Evolutionary conservation across 2,329 filamentous ascomycete genomes (phyloP).

Genomic region (Chrysoporthe austroafricana): DNA sequence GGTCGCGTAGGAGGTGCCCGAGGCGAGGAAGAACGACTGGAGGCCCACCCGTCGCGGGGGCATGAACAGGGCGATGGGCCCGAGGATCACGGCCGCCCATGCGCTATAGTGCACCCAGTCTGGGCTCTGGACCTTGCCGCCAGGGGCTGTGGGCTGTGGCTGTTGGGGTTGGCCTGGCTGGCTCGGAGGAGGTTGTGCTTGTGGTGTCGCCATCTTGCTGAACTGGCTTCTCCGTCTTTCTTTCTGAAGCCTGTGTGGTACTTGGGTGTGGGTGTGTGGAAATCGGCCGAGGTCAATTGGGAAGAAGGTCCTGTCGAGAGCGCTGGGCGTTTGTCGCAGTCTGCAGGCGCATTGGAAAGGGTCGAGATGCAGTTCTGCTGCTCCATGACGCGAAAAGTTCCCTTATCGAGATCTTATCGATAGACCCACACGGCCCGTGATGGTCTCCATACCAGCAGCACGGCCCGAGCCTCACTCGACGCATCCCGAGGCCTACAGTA

Average conservation of each 20-base stretch:
- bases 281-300: not conserved
- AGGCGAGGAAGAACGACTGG: conserved; percentile 54
- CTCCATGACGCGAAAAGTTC: conserved; percentile 13
- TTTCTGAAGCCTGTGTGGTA: not conserved
- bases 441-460: not conserved
- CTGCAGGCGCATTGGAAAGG: not conserved
- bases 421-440: not conserved
- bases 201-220: conserved; percentile 24
- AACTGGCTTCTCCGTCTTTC: not conserved
- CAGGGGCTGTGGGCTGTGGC: not conserved
- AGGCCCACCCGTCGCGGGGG: conserved; percentile 57
- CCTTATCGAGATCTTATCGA: conserved; percentile 4
- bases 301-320: not conserved
- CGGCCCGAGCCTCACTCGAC: not conserved
- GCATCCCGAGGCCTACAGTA: no score
- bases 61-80: conserved; percentile 52
- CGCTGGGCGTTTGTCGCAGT: not conserved
- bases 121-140: conserved; percentile 33
- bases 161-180: conserved; percentile 7
- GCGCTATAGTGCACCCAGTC: conserved; percentile 51
- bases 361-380: not conserved
- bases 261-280: not conserved
- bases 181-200: conserved; percentile 15
- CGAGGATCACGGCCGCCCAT: conserved; percentile 52
- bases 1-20: conserved; percentile 55